Conservation (phyloP, 2,329 filamentous ascomycete species). For the Ophiostoma montium region DNA sequence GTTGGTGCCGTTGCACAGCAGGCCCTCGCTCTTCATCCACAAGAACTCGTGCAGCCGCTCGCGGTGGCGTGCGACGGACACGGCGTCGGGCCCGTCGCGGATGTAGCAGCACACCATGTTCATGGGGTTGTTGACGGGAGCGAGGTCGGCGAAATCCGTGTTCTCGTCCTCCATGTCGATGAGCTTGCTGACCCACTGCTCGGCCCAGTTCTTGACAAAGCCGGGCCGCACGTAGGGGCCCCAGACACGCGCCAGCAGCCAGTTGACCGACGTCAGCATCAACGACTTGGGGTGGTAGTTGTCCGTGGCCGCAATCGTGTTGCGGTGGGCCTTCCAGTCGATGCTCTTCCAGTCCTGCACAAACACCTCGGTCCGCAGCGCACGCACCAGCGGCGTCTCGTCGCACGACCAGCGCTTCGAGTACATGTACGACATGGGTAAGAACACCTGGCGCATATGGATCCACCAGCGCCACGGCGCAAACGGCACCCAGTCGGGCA, state of each 20-base stretch:
- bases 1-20: slow-evolving; percentile 93
- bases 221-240: slow-evolving; percentile 60
- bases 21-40: slow-evolving; percentile 84
- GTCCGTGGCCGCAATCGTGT: slow-evolving; percentile 64
- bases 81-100: slow-evolving; percentile 60
- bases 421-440: slow-evolving; percentile 83
- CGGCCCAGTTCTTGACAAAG: slow-evolving; percentile 53
- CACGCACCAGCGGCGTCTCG: slow-evolving; percentile 56
- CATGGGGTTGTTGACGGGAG: slow-evolving; percentile 81
- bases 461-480: slow-evolving; percentile 96
- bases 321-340: slow-evolving; percentile 63
- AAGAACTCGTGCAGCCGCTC: slow-evolving; percentile 75
- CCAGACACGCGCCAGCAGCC: slow-evolving; percentile 66
- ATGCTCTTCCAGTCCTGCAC: slow-evolving; percentile 65
- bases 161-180: slow-evolving; percentile 89
- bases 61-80: slow-evolving; percentile 54
- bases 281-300: slow-evolving; percentile 90
- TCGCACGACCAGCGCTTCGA: slow-evolving; percentile 70
- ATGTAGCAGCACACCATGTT: slow-evolving; percentile 81
- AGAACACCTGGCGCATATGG: slow-evolving; percentile 91
- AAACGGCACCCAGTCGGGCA: slow-evolving; percentile 82
- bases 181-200: slow-evolving; percentile 68
- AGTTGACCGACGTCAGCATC: slow-evolving; percentile 67
- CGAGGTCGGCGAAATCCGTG: slow-evolving; percentile 73
- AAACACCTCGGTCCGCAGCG: slow-evolving; percentile 70